phyloP scores from a whole-genome alignment of 441 rosid genomes.

The Codiaeum variegatum region DNA sequence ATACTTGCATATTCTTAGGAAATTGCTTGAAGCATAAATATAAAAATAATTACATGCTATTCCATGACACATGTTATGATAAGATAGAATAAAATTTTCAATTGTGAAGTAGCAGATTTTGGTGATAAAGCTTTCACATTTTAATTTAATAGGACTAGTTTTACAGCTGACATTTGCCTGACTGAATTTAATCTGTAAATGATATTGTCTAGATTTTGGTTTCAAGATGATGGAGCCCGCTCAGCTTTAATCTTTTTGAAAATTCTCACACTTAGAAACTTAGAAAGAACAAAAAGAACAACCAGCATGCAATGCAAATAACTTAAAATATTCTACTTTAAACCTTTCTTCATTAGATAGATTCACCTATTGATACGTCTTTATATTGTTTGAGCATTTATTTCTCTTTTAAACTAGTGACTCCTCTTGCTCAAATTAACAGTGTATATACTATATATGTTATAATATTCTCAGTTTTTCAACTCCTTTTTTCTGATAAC shows the following conservation, averaged over 20 bases:
- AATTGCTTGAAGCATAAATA: not conserved
- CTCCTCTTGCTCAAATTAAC: too few species aligned
- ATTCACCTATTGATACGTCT: constrained; percentile 9
- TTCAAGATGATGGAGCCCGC: constrained; percentile 15
- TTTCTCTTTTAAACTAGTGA: constrained; percentile 11
- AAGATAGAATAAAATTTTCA: not conserved
- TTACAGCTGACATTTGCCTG: too few species aligned
- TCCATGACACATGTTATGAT: too few species aligned
- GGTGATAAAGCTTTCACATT: not conserved
- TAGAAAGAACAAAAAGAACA: constrained; percentile 38
- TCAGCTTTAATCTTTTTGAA: constrained; percentile 19
- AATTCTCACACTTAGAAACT: constrained; percentile 20
- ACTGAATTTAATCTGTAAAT: not conserved
- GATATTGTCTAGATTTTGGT: not conserved
- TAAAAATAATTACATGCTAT: too few species aligned
- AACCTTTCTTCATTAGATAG: constrained; percentile 4
- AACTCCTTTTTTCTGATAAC: too few species aligned
- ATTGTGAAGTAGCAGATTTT: not conserved
- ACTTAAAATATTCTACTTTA: constrained; percentile 15
- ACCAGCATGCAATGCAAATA: constrained; percentile 21
- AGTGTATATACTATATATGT: too few species aligned
- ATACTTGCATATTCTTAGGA: not conserved
- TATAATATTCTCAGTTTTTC: too few species aligned
- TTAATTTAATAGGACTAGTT: too few species aligned
- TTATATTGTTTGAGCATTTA: not conserved